Percentiles rank a stretch among this genome's conserved stretches.
phyloP scores from a whole-genome alignment of 164 flowering plant species.

The Malania oleifera region DNA sequence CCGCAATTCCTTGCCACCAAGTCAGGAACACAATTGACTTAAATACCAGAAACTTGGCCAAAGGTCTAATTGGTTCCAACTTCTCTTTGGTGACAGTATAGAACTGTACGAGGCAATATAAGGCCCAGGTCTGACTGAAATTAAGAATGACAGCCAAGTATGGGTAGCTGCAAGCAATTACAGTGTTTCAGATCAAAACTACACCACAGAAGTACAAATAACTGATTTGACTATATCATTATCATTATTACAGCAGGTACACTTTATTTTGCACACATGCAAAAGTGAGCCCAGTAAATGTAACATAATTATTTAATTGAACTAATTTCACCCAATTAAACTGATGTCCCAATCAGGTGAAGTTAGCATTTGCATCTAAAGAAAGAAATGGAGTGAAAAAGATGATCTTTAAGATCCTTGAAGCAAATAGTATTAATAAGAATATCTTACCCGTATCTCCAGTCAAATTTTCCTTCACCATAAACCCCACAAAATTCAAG shows the following conservation, averaged over 20 bases:
- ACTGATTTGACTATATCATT: not conserved
- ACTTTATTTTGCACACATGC: too few species aligned
- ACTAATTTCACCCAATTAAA: too few species aligned
- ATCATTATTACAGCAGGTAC: not conserved
- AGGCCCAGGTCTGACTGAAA: constrained; percentile 98
- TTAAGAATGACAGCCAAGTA: constrained; percentile 91
- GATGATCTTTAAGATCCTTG: too few species aligned
- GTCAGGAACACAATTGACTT: constrained; percentile 96
- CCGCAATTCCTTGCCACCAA: constrained; percentile 98
- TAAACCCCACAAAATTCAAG: constrained; percentile 76
- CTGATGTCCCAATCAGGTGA: too few species aligned
- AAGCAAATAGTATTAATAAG: not conserved
- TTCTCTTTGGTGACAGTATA: constrained; percentile 83
- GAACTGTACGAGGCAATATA: constrained; percentile 95
- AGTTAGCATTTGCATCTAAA: too few species aligned
- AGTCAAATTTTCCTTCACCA: constrained; percentile 97
- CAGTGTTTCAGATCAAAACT: constrained; percentile 3
- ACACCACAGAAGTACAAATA: not conserved
- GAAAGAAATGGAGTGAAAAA: too few species aligned
- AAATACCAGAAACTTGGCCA: constrained; percentile 88
- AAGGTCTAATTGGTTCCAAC: constrained; percentile 83
- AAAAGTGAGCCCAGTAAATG: too few species aligned
- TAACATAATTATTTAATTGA: too few species aligned
- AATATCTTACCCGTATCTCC: constrained; percentile 83
- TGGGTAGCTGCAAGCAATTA: constrained; percentile 78